Evolutionary conservation across 352 stramenopile genomes (phyloP).

Genomic region (Globisporangium acanthophoron): DNA sequence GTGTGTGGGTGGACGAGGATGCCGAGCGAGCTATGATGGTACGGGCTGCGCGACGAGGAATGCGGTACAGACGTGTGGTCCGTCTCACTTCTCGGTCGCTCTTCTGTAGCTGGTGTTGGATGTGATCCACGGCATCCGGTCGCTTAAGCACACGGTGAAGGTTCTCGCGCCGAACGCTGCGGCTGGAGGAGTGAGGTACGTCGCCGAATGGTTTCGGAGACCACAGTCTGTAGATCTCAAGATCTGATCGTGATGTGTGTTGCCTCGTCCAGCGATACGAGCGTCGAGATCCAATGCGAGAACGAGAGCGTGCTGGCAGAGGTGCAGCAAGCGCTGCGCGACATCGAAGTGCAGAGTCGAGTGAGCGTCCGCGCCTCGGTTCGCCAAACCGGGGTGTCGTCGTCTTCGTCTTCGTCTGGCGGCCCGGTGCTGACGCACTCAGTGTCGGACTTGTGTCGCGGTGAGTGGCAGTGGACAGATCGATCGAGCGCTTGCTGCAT

Average conservation of each 20-base stretch:
- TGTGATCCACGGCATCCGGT: conserved; percentile 92
- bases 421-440: conserved; percentile 40
- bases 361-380: conserved; percentile 22
- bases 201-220: not conserved
- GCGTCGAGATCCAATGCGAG: conserved; percentile 27
- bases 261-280: conserved; percentile 3
- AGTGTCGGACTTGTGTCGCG: conserved; percentile 46
- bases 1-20: conserved; percentile 69
- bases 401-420: conserved; percentile 4
- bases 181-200: conserved; percentile 18
- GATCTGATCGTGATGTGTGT: too few species aligned
- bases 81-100: not conserved
- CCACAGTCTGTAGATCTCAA: not conserved
- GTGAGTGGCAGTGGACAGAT: conserved; percentile 14
- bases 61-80: too few species aligned
- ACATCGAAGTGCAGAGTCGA: conserved; percentile 44
- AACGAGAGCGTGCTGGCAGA: conserved; percentile 22
- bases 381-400: not conserved
- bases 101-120: conserved; percentile 59
- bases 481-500: not conserved
- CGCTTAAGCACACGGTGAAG: conserved; percentile 82
- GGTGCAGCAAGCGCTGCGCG: conserved; percentile 28
- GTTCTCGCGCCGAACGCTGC: conserved; percentile 49
- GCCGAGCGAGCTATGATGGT: conserved; percentile 88
- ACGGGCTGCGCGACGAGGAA: not conserved